These are phyloP conservation scores for Mucor indicus DNA, from an alignment of 371 early-diverging fungal species.

Conservation along the genomic window DNA sequence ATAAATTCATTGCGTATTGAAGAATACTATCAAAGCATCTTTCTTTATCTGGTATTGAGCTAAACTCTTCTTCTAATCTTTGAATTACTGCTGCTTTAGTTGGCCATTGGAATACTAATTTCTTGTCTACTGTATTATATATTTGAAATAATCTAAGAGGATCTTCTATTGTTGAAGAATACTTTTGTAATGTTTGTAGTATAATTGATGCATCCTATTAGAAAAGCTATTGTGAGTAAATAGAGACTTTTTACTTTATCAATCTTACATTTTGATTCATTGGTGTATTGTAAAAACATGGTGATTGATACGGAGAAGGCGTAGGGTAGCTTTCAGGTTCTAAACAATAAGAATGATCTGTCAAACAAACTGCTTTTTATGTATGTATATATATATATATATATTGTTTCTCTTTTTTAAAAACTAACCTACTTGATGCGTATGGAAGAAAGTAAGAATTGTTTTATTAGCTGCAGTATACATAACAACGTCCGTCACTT, in stretches of 20 bases:
- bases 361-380: too few species aligned
- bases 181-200: neutral
- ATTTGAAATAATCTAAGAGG: constrained; percentile 19
- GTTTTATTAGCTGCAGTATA: constrained; percentile 52
- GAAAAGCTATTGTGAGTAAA: too few species aligned
- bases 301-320: too few species aligned
- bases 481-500: constrained; percentile 55
- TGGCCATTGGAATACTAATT: constrained; percentile 11
- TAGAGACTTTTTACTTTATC: too few species aligned
- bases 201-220: constrained; percentile 1
- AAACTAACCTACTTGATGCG: constrained; percentile 1
- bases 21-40: neutral
- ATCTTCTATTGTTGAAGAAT: neutral
- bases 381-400: too few species aligned
- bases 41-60: too few species aligned
- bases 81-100: too few species aligned
- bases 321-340: too few species aligned
- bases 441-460: constrained; percentile 56
- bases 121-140: constrained; percentile 6
- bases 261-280: too few species aligned
- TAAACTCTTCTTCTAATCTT: too few species aligned
- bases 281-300: too few species aligned
- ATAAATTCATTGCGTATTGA: neutral
- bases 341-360: too few species aligned
- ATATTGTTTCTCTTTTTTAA: neutral